A percentile compares a stretch with the other conserved stretches of the same genome.
phyloP scores from a whole-genome alignment of 2,329 filamentous ascomycete genomes.

The Colletotrichum salicis region DNA sequence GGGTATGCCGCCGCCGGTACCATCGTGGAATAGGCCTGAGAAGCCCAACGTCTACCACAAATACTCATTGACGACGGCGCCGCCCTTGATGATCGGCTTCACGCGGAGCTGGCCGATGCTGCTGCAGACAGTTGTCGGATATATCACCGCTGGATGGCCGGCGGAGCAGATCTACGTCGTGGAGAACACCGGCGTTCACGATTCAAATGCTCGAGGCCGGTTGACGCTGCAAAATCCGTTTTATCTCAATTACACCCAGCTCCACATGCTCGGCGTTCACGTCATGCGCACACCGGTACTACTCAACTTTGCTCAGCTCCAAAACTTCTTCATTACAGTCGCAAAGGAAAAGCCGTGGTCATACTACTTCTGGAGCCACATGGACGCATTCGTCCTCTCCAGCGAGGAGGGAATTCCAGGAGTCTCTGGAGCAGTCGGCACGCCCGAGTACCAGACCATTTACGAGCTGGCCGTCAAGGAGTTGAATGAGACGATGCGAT shows the following conservation, averaged over 20 bases:
- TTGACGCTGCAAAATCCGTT: slow-evolving; percentile 66
- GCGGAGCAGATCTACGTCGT: slow-evolving; percentile 66
- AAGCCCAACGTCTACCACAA: slow-evolving; percentile 48
- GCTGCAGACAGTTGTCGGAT: slow-evolving; percentile 65
- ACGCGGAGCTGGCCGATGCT: slow-evolving; percentile 66
- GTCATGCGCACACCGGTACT: slow-evolving; percentile 62
- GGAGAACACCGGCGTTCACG: slow-evolving; percentile 68
- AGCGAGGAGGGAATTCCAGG: slow-evolving; percentile 49
- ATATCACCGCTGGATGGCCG: slow-evolving; percentile 70
- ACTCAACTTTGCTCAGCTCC: slow-evolving; percentile 64
- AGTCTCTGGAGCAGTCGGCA: slow-evolving; percentile 40
- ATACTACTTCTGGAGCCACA: slow-evolving; percentile 67
- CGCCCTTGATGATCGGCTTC: slow-evolving; percentile 68
- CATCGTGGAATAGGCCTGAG: slow-evolving; percentile 55
- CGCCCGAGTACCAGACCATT: slow-evolving; percentile 52
- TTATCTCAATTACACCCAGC: slow-evolving; percentile 62
- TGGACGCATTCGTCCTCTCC: slow-evolving; percentile 60
- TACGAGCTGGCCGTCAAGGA: slow-evolving; percentile 53
- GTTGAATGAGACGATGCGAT: slow-evolving; percentile 45
- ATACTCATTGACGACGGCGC: slow-evolving; percentile 50
- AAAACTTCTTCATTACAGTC: slow-evolving; percentile 63
- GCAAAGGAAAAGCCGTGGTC: slow-evolving; percentile 56
- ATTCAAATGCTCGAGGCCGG: slow-evolving; percentile 58
- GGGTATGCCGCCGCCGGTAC: slow-evolving; percentile 52
- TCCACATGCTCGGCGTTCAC: slow-evolving; percentile 62